Evolutionary conservation across 805 yeast genomes (phyloP).

Genomic region (Wickerhamomyces bovis): DNA sequence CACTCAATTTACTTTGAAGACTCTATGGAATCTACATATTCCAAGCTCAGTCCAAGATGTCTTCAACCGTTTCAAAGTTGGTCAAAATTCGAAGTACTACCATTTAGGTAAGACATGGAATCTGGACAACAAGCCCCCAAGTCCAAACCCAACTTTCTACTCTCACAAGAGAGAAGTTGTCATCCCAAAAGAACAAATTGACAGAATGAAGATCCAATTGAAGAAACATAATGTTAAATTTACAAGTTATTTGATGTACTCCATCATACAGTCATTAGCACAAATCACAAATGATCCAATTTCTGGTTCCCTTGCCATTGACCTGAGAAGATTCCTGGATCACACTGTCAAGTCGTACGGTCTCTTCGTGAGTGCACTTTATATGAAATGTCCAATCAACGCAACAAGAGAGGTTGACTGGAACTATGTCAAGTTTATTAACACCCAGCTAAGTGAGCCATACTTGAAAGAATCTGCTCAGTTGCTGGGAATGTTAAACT

Average conservation of each 20-base stretch:
- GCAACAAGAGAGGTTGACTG: conserved; percentile 1
- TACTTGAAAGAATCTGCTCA: conserved; percentile 2
- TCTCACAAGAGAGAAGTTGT: neutral
- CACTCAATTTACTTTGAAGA: neutral
- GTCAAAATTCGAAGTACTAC: neutral
- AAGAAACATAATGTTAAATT: conserved; percentile 5
- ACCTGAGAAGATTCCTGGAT: conserved; percentile 4
- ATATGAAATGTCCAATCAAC: neutral
- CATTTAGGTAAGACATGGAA: neutral
- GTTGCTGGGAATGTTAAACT: conserved; percentile 7
- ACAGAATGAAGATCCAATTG: neutral
- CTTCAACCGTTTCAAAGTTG: neutral
- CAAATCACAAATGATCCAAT: neutral
- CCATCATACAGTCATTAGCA: neutral
- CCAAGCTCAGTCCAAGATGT: neutral
- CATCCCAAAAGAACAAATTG: neutral
- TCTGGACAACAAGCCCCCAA: neutral
- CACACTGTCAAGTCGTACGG: conserved; percentile 3
- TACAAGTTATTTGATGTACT: conserved; percentile 2
- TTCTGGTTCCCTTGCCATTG: conserved; percentile 3
- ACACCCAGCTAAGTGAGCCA: neutral
- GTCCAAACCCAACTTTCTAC: neutral
- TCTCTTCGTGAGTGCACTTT: conserved; percentile 2
- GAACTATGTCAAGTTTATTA: conserved; percentile 5
- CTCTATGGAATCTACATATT: neutral